Percentiles rank a stretch among this genome's conserved stretches.
phyloP scores from a whole-genome alignment of 2,329 filamentous ascomycete genomes.

The Aspergillus clavatus region DNA sequence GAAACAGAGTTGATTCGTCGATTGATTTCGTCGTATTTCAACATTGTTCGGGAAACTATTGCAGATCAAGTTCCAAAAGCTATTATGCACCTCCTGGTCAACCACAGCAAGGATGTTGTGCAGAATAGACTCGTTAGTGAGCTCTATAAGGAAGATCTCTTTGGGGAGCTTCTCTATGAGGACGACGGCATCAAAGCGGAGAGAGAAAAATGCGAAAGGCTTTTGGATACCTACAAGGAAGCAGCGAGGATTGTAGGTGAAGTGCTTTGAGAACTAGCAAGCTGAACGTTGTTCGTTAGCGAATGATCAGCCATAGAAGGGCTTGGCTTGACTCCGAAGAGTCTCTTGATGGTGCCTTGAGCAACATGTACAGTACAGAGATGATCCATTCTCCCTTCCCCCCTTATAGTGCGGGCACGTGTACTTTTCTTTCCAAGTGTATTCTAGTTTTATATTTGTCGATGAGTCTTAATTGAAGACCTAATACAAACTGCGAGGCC shows the following conservation, averaged over 20 bases:
- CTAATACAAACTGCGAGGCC: no score
- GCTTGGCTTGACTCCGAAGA: neutral
- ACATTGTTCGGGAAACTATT: conserved; percentile 97
- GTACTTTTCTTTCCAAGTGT: no score
- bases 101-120: conserved; percentile 96
- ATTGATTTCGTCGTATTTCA: conserved; percentile 97
- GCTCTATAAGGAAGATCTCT: conserved; percentile 86
- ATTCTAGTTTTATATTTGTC: no score
- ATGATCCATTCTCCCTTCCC: no score
- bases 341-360: no score
- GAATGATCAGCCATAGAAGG: neutral
- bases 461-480: no score
- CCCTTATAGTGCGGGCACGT: no score
- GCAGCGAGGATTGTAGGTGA: conserved; percentile 97
- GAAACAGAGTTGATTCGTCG: conserved; percentile 96
- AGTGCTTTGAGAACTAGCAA: conserved; percentile 60
- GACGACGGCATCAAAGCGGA: conserved; percentile 97
- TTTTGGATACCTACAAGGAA: conserved; percentile 92
- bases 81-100: conserved; percentile 97
- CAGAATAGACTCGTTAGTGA: conserved; percentile 95
- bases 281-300: neutral
- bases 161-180: conserved; percentile 91
- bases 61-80: conserved; percentile 98
- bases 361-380: no score
- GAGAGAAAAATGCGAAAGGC: conserved; percentile 95